Evolutionary conservation across 2,329 filamentous ascomycete species (phyloP), one percentile per base, ranked within the genome.

Genomic region (Fusarium sp.): DNA sequence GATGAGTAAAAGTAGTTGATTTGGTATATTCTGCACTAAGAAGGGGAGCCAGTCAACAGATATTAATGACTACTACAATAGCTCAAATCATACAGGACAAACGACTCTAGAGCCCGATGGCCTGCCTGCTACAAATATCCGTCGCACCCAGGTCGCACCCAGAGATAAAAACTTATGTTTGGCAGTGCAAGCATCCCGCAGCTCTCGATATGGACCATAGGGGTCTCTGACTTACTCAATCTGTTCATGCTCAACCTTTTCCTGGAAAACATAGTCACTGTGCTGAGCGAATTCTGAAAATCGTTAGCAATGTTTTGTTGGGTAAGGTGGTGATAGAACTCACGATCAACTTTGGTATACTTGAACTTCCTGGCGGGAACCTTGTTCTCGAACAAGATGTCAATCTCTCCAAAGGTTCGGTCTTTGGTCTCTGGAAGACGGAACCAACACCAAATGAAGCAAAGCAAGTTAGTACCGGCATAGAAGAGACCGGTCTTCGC

Each of bases 391-490:
- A 76, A 75, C 14, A 76, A 46, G 14, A 76, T 35, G 35, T 75
- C 73, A 20, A 76, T 64, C 66, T 76, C 74, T 24, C 75, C 74
- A 60, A 78, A 79, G 24, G 78, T 70, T 1, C 72, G 60, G 22
- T 74, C 75, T 36, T 75, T 55, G 24, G 75, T 77, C 67, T 79
- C 77, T 2, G 78, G 78, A 5, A 79, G 68, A 11, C 77, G 73
- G 70, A 78, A 79, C 22, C 58, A 70, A 27, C 51, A 59, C 62
- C 83, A 84, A 12, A 82, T 49, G 27, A 84, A 75, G 71, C 85
- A 84, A 40, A 85, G 78, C 16, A 69, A n/a, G 33, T 65, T 65
- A 1, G 65, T 68, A 3, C 77, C 77, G 22, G 77, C 77, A 69
- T 80, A 56, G 20, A 56, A 56, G 8, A 56, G 53, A 2, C 53